Evolutionary conservation across 805 yeast genomes (phyloP).

Genomic region (Saturnispora ahearnii): DNA sequence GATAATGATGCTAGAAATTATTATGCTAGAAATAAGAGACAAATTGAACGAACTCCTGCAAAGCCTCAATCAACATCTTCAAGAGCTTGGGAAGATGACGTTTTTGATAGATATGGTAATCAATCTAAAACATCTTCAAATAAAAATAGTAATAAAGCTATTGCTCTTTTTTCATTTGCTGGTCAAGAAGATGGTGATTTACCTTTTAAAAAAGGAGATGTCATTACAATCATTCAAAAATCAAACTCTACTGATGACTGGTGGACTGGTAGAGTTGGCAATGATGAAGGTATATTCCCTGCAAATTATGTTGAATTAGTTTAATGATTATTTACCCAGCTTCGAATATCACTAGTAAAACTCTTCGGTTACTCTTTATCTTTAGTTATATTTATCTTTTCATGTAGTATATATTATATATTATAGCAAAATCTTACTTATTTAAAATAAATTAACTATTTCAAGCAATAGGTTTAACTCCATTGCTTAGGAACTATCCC

Average conservation of each 20-base stretch:
- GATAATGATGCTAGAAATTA: slow-evolving; percentile 15
- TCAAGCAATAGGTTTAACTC: background rate
- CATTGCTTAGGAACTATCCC: slow-evolving; percentile 14
- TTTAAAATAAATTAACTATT: background rate
- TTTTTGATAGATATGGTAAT: slow-evolving; percentile 44
- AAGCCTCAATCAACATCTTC: background rate
- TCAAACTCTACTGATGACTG: slow-evolving; percentile 89
- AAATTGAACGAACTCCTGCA: background rate
- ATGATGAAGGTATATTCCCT: slow-evolving; percentile 88
- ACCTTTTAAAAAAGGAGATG: slow-evolving; percentile 90
- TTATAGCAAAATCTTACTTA: slow-evolving; percentile 4
- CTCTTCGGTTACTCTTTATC: background rate
- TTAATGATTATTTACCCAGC: slow-evolving; percentile 17
- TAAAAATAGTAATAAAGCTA: slow-evolving; percentile 58
- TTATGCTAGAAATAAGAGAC: slow-evolving; percentile 10
- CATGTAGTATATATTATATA: background rate
- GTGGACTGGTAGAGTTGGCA: slow-evolving; percentile 94
- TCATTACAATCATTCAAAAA: slow-evolving; percentile 76
- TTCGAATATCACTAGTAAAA: background rate
- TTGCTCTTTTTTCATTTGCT: slow-evolving; percentile 78
- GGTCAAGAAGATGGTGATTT: slow-evolving; percentile 94
- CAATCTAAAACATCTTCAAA: slow-evolving; percentile 24
- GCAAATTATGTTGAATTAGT: slow-evolving; percentile 90
- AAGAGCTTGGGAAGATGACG: slow-evolving; percentile 74
- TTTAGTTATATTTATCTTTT: background rate